A percentile compares a stretch with the other conserved stretches of the same genome.
These are phyloP conservation scores for Cystobasidium ongulense DNA, from an alignment of 768 basidiomycete genomes.

Conservation along the genomic window DNA sequence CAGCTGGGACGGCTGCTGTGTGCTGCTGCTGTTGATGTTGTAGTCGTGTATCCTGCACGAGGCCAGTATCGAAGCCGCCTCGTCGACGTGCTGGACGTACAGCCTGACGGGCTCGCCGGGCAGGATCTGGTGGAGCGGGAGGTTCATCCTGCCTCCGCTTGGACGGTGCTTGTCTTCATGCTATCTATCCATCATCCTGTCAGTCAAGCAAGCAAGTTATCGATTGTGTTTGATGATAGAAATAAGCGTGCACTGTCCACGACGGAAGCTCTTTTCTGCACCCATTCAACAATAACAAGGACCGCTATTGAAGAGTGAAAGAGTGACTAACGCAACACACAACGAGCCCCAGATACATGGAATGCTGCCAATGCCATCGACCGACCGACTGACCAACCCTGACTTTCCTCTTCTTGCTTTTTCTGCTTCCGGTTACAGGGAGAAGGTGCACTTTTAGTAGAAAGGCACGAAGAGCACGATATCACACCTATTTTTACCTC, in stretches of 20 bases:
- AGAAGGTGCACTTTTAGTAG: neutral
- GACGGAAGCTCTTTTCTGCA: no score
- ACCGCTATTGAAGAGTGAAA: no score
- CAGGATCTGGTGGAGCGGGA: conserved; percentile 13
- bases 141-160: neutral
- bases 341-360: neutral
- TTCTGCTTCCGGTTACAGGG: neutral
- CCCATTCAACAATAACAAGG: no score
- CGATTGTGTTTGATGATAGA: neutral
- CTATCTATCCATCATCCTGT: no score
- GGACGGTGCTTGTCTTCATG: no score
- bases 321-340: no score
- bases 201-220: no score
- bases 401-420: neutral
- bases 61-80: neutral
- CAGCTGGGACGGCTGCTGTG: neutral
- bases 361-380: neutral
- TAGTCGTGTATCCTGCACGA: neutral
- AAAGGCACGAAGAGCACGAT: neutral
- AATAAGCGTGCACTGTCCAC: neutral
- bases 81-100: neutral
- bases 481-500: no score
- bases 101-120: neutral
- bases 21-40: neutral
- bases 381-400: neutral